Evolutionary conservation across 176 grass and related monocot genomes (phyloP).

Genomic region (Musa schizocarpa): DNA sequence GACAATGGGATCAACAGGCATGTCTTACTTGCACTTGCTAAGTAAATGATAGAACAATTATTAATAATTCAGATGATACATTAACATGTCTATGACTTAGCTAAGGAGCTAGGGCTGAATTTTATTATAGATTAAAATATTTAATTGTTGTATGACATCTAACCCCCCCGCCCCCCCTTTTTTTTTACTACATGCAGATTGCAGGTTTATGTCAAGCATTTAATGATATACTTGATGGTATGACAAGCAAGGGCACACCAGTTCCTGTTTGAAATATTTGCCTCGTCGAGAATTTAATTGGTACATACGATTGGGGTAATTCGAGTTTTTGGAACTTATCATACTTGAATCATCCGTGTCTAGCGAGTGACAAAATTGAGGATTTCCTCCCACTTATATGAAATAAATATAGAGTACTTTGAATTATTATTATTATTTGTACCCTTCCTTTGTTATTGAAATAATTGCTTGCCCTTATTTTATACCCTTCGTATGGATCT

Average conservation of each 20-base stretch:
- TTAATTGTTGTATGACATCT: background rate
- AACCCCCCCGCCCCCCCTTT: background rate
- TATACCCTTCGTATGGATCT: too few species aligned
- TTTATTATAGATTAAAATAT: background rate
- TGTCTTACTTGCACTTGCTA: constrained; percentile 1
- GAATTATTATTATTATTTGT: too few species aligned
- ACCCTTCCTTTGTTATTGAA: too few species aligned
- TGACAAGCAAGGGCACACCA: constrained; percentile 76
- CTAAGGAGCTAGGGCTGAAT: too few species aligned
- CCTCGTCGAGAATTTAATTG: too few species aligned
- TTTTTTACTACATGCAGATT: constrained; percentile 41
- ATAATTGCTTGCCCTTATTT: too few species aligned
- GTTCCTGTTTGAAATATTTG: constrained; percentile 47
- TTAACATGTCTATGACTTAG: too few species aligned
- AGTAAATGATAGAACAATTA: background rate
- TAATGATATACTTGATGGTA: constrained; percentile 90
- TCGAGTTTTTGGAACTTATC: too few species aligned
- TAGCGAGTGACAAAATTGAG: too few species aligned
- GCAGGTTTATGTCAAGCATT: constrained; percentile 78
- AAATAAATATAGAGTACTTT: too few species aligned
- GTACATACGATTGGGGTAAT: background rate
- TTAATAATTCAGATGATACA: background rate
- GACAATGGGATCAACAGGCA: constrained; percentile 97
- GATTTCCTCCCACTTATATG: too few species aligned
- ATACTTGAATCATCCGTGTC: too few species aligned